These are phyloP conservation scores for Alternaria solani DNA, from an alignment of 2,329 filamentous ascomycete genomes.

Conservation along the genomic window DNA sequence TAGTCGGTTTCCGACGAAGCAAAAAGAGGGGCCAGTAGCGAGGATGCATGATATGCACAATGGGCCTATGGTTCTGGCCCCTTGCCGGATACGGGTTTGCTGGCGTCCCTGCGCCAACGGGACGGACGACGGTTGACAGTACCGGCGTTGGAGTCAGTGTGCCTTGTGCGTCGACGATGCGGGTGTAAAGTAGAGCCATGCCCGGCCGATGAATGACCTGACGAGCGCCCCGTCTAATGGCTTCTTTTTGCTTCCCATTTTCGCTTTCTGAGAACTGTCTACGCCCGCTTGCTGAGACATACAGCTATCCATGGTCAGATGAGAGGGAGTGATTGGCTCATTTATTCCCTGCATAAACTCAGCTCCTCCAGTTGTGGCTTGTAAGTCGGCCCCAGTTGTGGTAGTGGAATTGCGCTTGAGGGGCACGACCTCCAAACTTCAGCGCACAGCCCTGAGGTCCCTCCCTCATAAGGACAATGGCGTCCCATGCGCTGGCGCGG, in stretches of 20 bases:
- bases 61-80: conserved; percentile 23
- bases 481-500: conserved; percentile 21
- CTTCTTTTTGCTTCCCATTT: neutral
- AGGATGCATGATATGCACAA: conserved; percentile 19
- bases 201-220: conserved; percentile 11
- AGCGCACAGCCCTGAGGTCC: conserved; percentile 31
- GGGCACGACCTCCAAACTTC: conserved; percentile 29
- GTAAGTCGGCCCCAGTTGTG: conserved; percentile 31
- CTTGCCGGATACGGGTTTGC: conserved; percentile 24
- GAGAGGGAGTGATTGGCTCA: conserved; percentile 13
- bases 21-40: conserved; percentile 24
- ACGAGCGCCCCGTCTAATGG: conserved; percentile 6
- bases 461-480: conserved; percentile 26
- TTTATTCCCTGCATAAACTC: conserved; percentile 24
- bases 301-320: conserved; percentile 5
- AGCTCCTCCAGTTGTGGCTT: conserved; percentile 38
- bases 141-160: conserved; percentile 20
- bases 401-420: conserved; percentile 22
- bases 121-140: conserved; percentile 23
- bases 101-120: conserved; percentile 22
- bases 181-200: conserved; percentile 17
- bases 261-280: neutral
- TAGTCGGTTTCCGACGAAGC: conserved; percentile 18
- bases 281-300: conserved; percentile 1
- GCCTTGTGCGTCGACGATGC: conserved; percentile 31